phyloP scores from a whole-genome alignment of 768 basidiomycete genomes.

The Cyclocybe aegerita region DNA sequence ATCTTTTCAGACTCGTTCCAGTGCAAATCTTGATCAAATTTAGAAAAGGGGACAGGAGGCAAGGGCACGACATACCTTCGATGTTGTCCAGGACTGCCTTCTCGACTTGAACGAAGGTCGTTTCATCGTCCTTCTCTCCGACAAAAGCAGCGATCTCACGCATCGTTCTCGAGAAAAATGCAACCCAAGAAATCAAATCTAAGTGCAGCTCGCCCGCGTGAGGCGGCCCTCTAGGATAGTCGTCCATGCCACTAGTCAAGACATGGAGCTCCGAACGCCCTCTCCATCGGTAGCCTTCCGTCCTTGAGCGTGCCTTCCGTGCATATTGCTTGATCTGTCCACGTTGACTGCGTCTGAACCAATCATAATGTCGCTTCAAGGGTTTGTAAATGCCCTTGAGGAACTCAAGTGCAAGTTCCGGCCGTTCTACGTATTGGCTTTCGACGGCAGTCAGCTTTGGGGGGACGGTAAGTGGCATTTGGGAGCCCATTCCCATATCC shows the following conservation, averaged over 20 bases:
- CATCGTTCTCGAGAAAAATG: slow-evolving; percentile 94
- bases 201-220: slow-evolving; percentile 91
- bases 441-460: slow-evolving; percentile 18
- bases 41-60: not conserved
- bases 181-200: slow-evolving; percentile 96
- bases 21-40: slow-evolving; percentile 66
- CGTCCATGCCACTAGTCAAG: slow-evolving; percentile 93
- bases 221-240: slow-evolving; percentile 89
- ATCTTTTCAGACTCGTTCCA: slow-evolving; percentile 89
- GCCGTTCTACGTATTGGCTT: slow-evolving; percentile 53
- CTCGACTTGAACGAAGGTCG: slow-evolving; percentile 76
- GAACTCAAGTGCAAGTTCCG: slow-evolving; percentile 61
- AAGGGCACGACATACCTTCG: slow-evolving; percentile 55
- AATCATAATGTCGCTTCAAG: slow-evolving; percentile 89
- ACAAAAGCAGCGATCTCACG: slow-evolving; percentile 83
- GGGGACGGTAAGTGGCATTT: slow-evolving; percentile 46
- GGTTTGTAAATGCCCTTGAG: slow-evolving; percentile 81
- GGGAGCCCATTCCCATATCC: slow-evolving; percentile 52
- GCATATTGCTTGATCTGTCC: slow-evolving; percentile 93
- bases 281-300: slow-evolving; percentile 93
- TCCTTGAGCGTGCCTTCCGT: slow-evolving; percentile 78
- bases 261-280: slow-evolving; percentile 86
- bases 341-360: slow-evolving; percentile 93
- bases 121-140: slow-evolving; percentile 80
- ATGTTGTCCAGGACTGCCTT: slow-evolving; percentile 82